Base-by-base conservation (phyloP, 2,329 filamentous ascomycete species). In the Penicillium sp. region DNA sequence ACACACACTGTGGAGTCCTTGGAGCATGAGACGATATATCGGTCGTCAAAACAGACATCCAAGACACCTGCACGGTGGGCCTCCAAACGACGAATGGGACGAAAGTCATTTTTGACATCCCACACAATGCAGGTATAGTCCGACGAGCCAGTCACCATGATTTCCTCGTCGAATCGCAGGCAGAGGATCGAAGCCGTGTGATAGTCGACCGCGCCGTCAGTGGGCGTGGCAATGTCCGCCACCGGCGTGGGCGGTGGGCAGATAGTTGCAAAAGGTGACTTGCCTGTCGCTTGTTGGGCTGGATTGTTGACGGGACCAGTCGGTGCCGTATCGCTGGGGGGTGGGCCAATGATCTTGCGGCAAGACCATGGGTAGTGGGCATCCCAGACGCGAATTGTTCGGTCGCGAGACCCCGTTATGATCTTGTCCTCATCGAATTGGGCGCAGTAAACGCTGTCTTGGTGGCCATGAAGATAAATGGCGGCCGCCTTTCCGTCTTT, bases 401-500 rank as follows among this genome's bases (percentile, higher is more conserved):
- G 88, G 70, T 98, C 93, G 53, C 93, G 85, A 8, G 91, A 96
- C 27, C 93, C 93, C 3, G 93, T 97, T 56, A 98, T 90, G 64
- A 97, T 95, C 70, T 97, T 98, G 65, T 86, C 78, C 85, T 97
- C 91, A 67, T 98, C 93, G 66, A 97, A 98, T 65, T 98, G 93
- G 48, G 95, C 81, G 69, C 93, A 98, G 72, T 98, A 98, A 48
- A 98, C 94, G 56, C 90, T 96, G 67, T 98, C 93, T 26, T 84
- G 84, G 66, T 98, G 93, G 2, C 93, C 93, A 60, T 93, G 89
- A 24, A 98, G 78, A 67, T 96, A 97, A 47, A 95, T 83, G 0
- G 89, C 85, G 39, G 82, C 84, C 7, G 90, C 88, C 56, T 84
- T 83, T 47, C 87, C 86, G 43, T 83, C 75, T 59, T 81, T 84